Conservation (phyloP, 225 moss, liverwort and hornwort genomes). For the Neckera pumila region DNA sequence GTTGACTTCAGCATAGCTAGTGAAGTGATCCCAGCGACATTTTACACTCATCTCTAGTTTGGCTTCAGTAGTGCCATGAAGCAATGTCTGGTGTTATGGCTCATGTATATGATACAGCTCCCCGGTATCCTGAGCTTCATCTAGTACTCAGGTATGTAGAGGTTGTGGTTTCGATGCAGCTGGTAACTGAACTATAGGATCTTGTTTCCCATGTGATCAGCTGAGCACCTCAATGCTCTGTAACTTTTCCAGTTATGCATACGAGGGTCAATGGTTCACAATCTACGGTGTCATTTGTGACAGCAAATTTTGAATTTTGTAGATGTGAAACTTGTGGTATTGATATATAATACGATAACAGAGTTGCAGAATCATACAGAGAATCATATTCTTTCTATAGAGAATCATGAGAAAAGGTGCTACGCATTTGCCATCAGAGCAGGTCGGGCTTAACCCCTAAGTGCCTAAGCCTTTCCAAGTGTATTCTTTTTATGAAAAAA, state of each 20-base stretch:
- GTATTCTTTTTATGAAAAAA: no score
- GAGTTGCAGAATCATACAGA: no score
- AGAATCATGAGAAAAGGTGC: background rate
- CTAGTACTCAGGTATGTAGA: slow-evolving; percentile 26
- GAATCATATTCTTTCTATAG: no score
- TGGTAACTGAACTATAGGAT: slow-evolving; percentile 20
- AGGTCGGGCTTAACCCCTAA: no score
- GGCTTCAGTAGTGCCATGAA: slow-evolving; percentile 4
- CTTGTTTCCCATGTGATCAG: slow-evolving; percentile 6
- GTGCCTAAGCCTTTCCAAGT: no score
- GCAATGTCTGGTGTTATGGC: slow-evolving; percentile 11
- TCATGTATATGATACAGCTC: slow-evolving; percentile 10
- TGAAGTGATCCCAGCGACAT: background rate
- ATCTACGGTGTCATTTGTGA: background rate
- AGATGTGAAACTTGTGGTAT: background rate
- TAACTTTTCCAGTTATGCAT: background rate
- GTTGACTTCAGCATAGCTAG: background rate
- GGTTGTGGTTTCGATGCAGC: slow-evolving; percentile 18
- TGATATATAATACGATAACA: background rate
- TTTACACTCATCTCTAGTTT: background rate
- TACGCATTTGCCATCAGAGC: background rate
- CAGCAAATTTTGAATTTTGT: background rate
- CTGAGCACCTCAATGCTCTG: background rate
- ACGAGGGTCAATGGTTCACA: background rate
- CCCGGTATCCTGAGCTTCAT: slow-evolving; percentile 8